These are phyloP conservation scores for Aspergillus saccharolyticus DNA, from an alignment of 495 filamentous ascomycete species.

Conservation along the genomic window DNA sequence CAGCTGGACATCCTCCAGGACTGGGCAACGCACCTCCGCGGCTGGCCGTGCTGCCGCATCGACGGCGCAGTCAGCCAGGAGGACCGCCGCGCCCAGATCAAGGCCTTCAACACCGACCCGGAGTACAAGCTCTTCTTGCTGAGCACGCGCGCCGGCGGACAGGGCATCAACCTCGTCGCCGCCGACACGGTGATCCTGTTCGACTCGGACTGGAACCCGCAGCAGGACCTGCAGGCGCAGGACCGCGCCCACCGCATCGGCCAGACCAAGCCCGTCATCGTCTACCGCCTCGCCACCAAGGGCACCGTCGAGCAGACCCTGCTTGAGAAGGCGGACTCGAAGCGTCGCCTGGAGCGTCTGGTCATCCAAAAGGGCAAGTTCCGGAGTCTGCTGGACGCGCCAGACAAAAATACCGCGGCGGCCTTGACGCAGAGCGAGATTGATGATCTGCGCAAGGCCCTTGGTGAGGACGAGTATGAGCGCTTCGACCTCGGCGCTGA, in stretches of 20 bases:
- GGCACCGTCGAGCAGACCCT: conserved; percentile 88
- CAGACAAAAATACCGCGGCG: not conserved
- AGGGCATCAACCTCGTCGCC: conserved; percentile 82
- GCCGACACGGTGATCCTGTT: conserved; percentile 73
- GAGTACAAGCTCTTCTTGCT: conserved; percentile 77
- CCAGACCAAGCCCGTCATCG: conserved; percentile 83
- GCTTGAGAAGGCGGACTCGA: conserved; percentile 83
- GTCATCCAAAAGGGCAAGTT: conserved; percentile 90
- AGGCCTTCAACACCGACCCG: conserved; percentile 71
- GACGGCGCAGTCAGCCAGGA: conserved; percentile 81
- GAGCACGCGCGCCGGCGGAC: conserved; percentile 84
- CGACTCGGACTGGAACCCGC: conserved; percentile 93
- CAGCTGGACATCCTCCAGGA: conserved; percentile 88
- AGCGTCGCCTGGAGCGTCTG: conserved; percentile 88
- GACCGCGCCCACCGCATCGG: conserved; percentile 94
- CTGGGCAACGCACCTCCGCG: conserved; percentile 66
- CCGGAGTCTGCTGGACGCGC: conserved; percentile 47
- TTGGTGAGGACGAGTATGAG: conserved; percentile 50
- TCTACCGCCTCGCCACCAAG: conserved; percentile 93
- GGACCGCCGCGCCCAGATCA: conserved; percentile 78
- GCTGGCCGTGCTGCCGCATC: conserved; percentile 82
- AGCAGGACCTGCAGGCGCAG: conserved; percentile 94
- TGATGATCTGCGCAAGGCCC: conserved; percentile 41
- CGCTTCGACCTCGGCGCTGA: conserved; percentile 52
- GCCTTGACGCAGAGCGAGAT: conserved; percentile 30